Percentiles rank a stretch among this genome's conserved stretches.
phyloP scores from a whole-genome alignment of 805 yeast species.

The Monosporozyma siamensis region DNA sequence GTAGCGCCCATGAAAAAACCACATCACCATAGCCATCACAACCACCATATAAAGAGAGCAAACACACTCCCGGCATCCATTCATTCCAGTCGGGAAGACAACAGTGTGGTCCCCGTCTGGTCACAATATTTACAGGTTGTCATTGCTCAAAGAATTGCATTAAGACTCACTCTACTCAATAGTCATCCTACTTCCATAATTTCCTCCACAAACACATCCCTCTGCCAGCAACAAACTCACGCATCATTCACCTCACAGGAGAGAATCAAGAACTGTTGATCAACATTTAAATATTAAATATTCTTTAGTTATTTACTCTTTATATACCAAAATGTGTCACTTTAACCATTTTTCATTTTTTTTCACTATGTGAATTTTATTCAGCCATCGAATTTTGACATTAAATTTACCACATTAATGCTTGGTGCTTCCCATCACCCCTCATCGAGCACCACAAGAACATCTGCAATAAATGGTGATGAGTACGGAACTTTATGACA shows the following conservation, averaged over 20 bases:
- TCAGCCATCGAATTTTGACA: too few species aligned
- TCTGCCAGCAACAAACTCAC: background rate
- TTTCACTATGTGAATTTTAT: too few species aligned
- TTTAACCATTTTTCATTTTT: too few species aligned
- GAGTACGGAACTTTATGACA: slow-evolving; percentile 45
- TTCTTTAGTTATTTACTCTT: background rate
- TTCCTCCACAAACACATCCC: background rate
- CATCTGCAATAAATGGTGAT: too few species aligned
- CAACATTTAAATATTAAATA: background rate
- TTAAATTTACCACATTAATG: too few species aligned
- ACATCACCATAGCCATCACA: background rate
- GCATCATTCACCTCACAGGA: background rate
- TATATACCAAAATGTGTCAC: too few species aligned
- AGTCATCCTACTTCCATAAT: background rate
- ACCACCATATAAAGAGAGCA: background rate
- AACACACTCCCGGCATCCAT: slow-evolving; percentile 3
- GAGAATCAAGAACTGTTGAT: background rate
- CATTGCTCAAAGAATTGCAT: slow-evolving; percentile 27
- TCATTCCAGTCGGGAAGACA: background rate
- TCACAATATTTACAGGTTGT: slow-evolving; percentile 26
- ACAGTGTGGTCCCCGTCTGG: slow-evolving; percentile 21
- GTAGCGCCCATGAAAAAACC: background rate
- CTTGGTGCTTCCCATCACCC: too few species aligned
- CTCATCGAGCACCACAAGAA: too few species aligned
- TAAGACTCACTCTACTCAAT: slow-evolving; percentile 16